Percentiles rank a stretch among this genome's conserved stretches.
phyloP scores from a whole-genome alignment of 2,329 filamentous ascomycete genomes.

The Fusarium phyllophilum region DNA sequence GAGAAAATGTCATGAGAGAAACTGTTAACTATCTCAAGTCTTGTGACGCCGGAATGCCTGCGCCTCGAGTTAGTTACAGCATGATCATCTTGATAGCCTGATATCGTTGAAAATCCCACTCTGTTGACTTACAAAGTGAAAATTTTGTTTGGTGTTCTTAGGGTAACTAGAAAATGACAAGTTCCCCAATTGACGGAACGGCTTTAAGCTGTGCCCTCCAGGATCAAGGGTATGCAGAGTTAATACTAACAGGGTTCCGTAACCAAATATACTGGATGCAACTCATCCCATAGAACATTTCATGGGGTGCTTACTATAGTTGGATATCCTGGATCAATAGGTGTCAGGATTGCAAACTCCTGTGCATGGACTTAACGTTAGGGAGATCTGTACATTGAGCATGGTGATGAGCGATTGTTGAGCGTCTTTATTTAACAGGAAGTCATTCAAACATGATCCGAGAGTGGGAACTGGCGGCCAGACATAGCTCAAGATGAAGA shows the following conservation, averaged over 20 bases:
- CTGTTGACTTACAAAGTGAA: too few species aligned
- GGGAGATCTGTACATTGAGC: background rate
- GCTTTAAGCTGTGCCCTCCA: background rate
- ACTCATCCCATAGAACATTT: background rate
- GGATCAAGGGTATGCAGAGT: background rate
- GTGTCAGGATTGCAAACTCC: background rate
- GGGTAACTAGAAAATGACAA: too few species aligned
- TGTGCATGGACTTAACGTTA: background rate
- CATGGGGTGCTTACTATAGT: background rate
- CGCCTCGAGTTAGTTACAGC: too few species aligned
- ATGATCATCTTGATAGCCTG: too few species aligned
- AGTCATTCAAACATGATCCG: rapidly evolving
- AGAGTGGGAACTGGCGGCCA: background rate
- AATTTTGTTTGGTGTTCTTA: too few species aligned
- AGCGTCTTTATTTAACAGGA: background rate
- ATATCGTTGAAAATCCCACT: too few species aligned
- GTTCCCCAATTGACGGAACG: background rate
- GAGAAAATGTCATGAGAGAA: background rate
- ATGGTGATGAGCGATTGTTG: background rate
- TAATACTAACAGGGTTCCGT: background rate
- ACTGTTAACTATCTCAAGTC: background rate
- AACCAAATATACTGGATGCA: background rate
- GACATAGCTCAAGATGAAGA: background rate
- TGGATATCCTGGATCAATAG: background rate
- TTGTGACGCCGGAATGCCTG: rapidly evolving